Conservation (phyloP, 306 rosid genomes). For the Ormosia semicastrata region DNA sequence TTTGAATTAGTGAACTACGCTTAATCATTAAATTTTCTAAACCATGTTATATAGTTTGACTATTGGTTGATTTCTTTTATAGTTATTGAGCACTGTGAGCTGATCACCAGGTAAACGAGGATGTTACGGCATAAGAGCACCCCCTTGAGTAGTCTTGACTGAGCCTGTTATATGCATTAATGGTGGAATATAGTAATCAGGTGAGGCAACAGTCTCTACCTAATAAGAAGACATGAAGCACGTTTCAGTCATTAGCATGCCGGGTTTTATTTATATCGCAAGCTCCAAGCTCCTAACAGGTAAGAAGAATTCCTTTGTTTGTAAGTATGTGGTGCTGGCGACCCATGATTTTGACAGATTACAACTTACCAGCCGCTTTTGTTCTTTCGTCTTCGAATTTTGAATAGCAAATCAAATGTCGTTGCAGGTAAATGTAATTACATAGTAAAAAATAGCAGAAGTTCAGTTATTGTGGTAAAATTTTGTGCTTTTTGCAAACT, state of each 20-base stretch:
- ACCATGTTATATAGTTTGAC: neutral
- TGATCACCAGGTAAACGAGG: neutral
- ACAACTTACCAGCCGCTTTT: constrained; percentile 26
- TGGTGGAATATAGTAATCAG: constrained; percentile 30
- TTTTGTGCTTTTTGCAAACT: neutral
- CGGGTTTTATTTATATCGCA: neutral
- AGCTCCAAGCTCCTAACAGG: neutral
- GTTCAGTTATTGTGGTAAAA: neutral
- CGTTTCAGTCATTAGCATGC: neutral
- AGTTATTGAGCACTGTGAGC: neutral
- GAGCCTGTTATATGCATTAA: neutral
- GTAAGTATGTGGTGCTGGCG: constrained; percentile 14
- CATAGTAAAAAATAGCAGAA: neutral
- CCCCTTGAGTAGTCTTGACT: neutral
- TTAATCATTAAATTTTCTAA: neutral
- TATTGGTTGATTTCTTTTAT: neutral
- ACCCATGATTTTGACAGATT: constrained; percentile 29
- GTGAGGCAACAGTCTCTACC: constrained; percentile 14
- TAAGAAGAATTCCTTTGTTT: constrained; percentile 20
- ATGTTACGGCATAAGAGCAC: neutral
- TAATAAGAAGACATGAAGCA: constrained; percentile 7
- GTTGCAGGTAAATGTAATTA: neutral
- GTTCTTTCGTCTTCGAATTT: neutral
- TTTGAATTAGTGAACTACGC: neutral
- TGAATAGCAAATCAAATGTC: neutral